phyloP scores from a whole-genome alignment of 257 asterid species.

The Scutellaria minor region DNA sequence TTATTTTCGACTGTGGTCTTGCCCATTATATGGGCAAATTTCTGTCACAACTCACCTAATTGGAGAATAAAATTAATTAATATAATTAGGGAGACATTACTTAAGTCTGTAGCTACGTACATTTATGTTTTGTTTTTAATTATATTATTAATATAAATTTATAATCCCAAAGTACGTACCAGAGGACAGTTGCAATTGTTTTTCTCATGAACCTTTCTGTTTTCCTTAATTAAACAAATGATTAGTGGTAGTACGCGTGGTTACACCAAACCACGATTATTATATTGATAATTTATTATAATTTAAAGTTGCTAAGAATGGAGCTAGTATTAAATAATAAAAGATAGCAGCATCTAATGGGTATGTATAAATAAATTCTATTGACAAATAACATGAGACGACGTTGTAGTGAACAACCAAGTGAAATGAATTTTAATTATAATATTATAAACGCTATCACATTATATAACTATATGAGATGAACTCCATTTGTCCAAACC shows the following conservation, averaged over 20 bases:
- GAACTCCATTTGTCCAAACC: too few relatives aligned
- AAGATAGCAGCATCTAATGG: conserved; percentile 21
- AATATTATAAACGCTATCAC: neutral
- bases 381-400: neutral
- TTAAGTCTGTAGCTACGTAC: neutral
- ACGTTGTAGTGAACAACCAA: neutral
- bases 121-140: too few relatives aligned
- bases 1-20: conserved; percentile 31
- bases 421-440: neutral
- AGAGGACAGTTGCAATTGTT: conserved; percentile 14
- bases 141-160: neutral
- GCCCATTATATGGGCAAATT: conserved; percentile 20
- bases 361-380: neutral
- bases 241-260: conserved; percentile 28
- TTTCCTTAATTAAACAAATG: conserved; percentile 30
- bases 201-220: neutral
- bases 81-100: neutral
- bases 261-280: conserved; percentile 21
- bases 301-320: conserved; percentile 8
- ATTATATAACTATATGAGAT: too few relatives aligned
- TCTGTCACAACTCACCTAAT: conserved; percentile 38
- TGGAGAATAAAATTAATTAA: conserved; percentile 2
- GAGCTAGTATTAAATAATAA: conserved; percentile 13
- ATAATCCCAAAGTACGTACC: conserved; percentile 14
- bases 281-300: neutral